Evolutionary conservation across 2,329 filamentous ascomycete genomes (phyloP), one percentile per base, ranked within the genome.

Genomic region (Alternaria arbusti): DNA sequence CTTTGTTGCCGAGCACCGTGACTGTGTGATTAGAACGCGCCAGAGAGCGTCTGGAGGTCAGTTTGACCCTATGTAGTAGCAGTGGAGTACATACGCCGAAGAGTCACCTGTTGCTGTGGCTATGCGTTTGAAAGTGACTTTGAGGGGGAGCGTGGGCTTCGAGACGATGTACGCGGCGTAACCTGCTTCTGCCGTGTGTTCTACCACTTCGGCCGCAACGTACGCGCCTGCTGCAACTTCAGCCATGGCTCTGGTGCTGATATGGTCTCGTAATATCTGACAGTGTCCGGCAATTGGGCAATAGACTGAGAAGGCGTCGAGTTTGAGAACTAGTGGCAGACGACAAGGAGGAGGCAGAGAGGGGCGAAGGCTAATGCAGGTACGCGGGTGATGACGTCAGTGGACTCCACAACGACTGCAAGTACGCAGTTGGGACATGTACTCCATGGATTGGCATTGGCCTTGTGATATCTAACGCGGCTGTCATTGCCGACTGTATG

Each of bases 101-200:
- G 76, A 63, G 36, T 81, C 77, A 47, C 79, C 76, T 12, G 78
- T 73, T 3, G 69, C 68, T 46, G 78, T 78, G 32, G 81, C 82
- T 54, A 83, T 79, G 47, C 81, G 76, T 3, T 69, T 77, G 57
- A 82, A 83, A 10, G 77, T 80, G 8, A 78, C 81, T 52, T 82
- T 82, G 46, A 83, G 70, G 49, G 81, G 81, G 64, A 82, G 72
- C 3, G 82, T 83, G 13, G 80, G 79, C 58, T 82, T 80, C 1
- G 80, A 74, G 5, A 83, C 73, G 44, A 81, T 75, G 68, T 81
- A 81, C n/a, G 79, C 81, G 15, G 77, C 81, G 25, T 74, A 75
- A 23, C 79, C 80, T 22, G 74, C 78, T 60, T 83, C 75, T 10
- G 75, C 78, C 2, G 79, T 82, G 10, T 80, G 80, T 17, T 83